Percentiles rank a stretch among this genome's conserved stretches.
Evolutionary conservation across 305 asterid species (phyloP).

Genomic region (Nicotiana rustica): DNA sequence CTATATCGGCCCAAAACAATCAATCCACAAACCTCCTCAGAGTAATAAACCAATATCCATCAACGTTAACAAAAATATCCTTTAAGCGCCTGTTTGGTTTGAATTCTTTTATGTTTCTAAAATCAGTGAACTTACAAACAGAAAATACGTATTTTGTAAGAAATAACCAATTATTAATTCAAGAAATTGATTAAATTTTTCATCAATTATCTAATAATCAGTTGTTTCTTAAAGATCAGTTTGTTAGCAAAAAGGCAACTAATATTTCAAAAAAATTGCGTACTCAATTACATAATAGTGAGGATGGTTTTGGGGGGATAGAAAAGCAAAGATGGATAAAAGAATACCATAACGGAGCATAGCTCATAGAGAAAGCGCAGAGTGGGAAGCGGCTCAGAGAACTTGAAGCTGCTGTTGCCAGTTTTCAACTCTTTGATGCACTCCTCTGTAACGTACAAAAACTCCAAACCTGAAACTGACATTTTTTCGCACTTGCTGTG

Average conservation of each 20-base stretch:
- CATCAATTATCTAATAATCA: background rate
- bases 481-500: slow-evolving; percentile 39
- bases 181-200: background rate
- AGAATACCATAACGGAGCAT: slow-evolving; percentile 71
- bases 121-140: background rate
- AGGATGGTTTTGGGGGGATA: background rate
- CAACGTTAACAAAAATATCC: background rate
- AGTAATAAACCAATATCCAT: slow-evolving; percentile 9
- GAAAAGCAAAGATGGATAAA: background rate
- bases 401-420: slow-evolving; percentile 70
- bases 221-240: background rate
- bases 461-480: slow-evolving; percentile 73
- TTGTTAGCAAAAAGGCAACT: background rate
- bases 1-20: slow-evolving; percentile 47
- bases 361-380: slow-evolving; percentile 90
- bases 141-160: background rate
- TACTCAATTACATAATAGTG: background rate
- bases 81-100: background rate
- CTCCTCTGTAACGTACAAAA: slow-evolving; percentile 68
- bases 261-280: background rate
- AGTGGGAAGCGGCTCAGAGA: slow-evolving; percentile 64
- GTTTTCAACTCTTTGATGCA: slow-evolving; percentile 70
- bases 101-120: background rate
- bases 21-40: background rate
- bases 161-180: slow-evolving; percentile 16